Evolutionary conservation across 176 grass and related monocot genomes (phyloP), one percentile per base, ranked within the genome.

Genomic region (Oryza rufipogon): DNA sequence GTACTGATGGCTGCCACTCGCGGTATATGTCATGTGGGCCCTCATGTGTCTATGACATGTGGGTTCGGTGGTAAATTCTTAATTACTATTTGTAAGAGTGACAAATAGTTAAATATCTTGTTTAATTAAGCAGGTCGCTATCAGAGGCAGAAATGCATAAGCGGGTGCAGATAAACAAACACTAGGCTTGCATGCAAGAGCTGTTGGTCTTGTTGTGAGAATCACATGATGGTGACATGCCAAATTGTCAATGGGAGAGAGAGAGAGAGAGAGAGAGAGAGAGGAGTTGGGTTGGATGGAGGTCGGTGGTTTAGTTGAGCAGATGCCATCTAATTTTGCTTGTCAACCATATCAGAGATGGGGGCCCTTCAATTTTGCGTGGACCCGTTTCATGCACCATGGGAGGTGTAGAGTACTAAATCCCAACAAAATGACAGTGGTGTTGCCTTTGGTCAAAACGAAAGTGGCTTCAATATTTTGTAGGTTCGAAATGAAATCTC

Each of bases 281-380:
- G 39, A 25, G 19, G 48, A 81, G 48, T 71, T 71, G 17, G 30
- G 79, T 70, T 70, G 28, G 75, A 79, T 70, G 28, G 68, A 79
- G 68, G 41, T 64, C 66, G 68, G 76, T 73, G 76, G 20, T 80
- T 86, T 45, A 51, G 84, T 51, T 80, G 17, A 61, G 48, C 79
- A 13, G 61, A 82, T 71, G 33, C 65, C 72, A 87, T 77, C 64
- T 15, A 23, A 12, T 9, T 12, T 41, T 41, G 3, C 71, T 48
- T 15, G 56, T 51, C 17, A 70, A 54, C 79, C 60, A 30, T 14
- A 54, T 30, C 33, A 41, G 64, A 60, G 46, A 76, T 70, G 10
- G 48, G 39, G 39, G 4, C 14, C 6, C 23, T 2, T 4, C 60
- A 7, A 11, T 1, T 8, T 42, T 67, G 84, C 70, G 32, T 86